Evolutionary conservation across 768 basidiomycete species (phyloP), one percentile per base, ranked within the genome.

Genomic region (Dioszegia crocea): DNA sequence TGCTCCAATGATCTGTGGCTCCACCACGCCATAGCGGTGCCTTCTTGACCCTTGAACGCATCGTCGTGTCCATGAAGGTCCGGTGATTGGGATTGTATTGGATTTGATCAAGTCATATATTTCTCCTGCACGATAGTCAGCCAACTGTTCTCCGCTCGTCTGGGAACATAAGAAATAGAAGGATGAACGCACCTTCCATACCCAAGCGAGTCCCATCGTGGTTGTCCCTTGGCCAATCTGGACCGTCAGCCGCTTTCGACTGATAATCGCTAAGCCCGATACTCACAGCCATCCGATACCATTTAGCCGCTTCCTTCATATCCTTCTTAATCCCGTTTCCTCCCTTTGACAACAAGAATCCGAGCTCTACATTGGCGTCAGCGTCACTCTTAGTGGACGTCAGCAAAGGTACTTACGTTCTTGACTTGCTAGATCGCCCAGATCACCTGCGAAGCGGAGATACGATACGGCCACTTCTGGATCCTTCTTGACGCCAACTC

Each of bases 211-310:
- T 2, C 75, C 75, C 46, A 68, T 60, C 1, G 67, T 68, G 26
- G 61, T 66, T 27, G 71, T 70, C 8, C 71, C 71, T 44, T 68
- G 65, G 11, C 56, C 60, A 38, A 71, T 68, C 68, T 70, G 24
- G 3, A 1, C 17, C 12, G 12, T 52, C 45, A 54, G 40, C 33
- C 8, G 19, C 4, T 4, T 31, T 31, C 29, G 14, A 31, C 12
- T 10, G 27, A 2, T 30, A 21, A n/a, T 14, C 21, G 52, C 51
- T 39, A 30, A 36, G n/a, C 43, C 49, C 2, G 5, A 16, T 29
- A 68, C 63, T 63, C 44, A 76, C 70, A 2, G 76, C 76, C 59
- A 72, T 73, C 10, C 76, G 52, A 46, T 77, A 77, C 76, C 76
- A 77, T 47, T 61, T 66, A 9, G 74, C 74, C 26, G 76, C 74